phyloP scores from a whole-genome alignment of 495 filamentous ascomycete genomes.

The Podospora sp. region DNA sequence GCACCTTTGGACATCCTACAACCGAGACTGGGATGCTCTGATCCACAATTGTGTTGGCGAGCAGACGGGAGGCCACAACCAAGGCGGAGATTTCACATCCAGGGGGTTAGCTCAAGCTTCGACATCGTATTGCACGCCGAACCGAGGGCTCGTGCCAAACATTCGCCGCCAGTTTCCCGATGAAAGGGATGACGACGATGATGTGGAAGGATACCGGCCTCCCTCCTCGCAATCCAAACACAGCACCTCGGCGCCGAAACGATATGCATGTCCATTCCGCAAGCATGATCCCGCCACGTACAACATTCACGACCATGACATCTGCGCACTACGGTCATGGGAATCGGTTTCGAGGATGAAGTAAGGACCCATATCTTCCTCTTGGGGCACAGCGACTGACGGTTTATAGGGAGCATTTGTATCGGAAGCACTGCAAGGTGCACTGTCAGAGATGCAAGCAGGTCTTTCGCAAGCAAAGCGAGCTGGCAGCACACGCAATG shows the following conservation, averaged over 20 bases:
- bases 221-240: slow-evolving; percentile 25
- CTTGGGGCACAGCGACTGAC: slow-evolving; percentile 13
- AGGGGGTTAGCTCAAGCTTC: neutral
- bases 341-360: slow-evolving; percentile 34
- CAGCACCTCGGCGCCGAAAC: slow-evolving; percentile 15
- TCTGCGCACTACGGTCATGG: slow-evolving; percentile 33
- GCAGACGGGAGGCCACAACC: slow-evolving; percentile 8
- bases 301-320: slow-evolving; percentile 31
- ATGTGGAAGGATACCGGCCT: slow-evolving; percentile 23
- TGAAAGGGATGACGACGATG: slow-evolving; percentile 33
- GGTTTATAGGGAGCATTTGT: slow-evolving; percentile 35
- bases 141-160: slow-evolving; percentile 16
- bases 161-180: slow-evolving; percentile 7
- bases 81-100: slow-evolving; percentile 15
- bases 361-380: slow-evolving; percentile 15
- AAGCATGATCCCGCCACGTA: slow-evolving; percentile 34
- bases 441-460: slow-evolving; percentile 36
- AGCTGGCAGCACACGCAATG: slow-evolving; percentile 33
- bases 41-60: slow-evolving; percentile 25
- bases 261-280: slow-evolving; percentile 35
- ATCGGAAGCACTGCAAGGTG: slow-evolving; percentile 33
- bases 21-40: slow-evolving; percentile 30
- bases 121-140: slow-evolving; percentile 10
- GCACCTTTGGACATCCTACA: slow-evolving; percentile 30
- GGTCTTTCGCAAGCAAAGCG: slow-evolving; percentile 25